phyloP scores from a whole-genome alignment of 768 basidiomycete genomes.

The Lactarius trivialis region DNA sequence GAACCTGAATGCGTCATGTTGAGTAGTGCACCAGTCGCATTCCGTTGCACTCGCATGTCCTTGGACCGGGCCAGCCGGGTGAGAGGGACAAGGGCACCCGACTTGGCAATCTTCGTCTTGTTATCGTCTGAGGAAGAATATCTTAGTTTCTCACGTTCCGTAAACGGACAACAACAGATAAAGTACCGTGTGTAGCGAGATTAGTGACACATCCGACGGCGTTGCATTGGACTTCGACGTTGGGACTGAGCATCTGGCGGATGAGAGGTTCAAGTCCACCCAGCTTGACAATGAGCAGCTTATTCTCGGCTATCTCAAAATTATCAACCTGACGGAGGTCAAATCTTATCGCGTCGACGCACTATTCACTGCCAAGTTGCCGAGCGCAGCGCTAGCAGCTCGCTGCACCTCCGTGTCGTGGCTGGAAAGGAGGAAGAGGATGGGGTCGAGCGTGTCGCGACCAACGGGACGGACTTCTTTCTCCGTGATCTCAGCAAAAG shows the following conservation, averaged over 20 bases:
- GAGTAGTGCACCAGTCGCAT: constrained; percentile 93
- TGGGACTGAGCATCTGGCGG: constrained; percentile 97
- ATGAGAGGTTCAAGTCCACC: constrained; percentile 97
- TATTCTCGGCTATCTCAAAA: constrained; percentile 78
- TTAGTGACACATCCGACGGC: constrained; percentile 99
- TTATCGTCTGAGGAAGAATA: constrained; percentile 73
- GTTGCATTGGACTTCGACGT: constrained; percentile 99
- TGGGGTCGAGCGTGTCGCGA: constrained; percentile 95
- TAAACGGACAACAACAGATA: constrained; percentile 1
- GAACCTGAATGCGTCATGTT: constrained; percentile 99
- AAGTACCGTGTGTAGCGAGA: constrained; percentile 88
- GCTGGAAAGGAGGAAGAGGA: constrained; percentile 92
- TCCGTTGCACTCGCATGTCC: constrained; percentile 98
- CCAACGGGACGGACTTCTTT: constrained; percentile 97
- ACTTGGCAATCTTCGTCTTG: constrained; percentile 99
- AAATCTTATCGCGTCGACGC: constrained; percentile 30
- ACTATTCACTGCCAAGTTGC: constrained; percentile 98
- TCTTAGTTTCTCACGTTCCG: constrained; percentile 1
- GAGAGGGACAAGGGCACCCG: constrained; percentile 94
- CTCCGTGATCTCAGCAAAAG: constrained; percentile 99
- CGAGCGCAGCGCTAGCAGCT: constrained; percentile 94
- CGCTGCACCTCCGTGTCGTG: constrained; percentile 99
- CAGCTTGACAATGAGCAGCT: constrained; percentile 94
- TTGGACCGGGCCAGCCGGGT: constrained; percentile 95
- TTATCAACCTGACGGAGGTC: constrained; percentile 5